A percentile compares a stretch with the other conserved stretches of the same genome.
Evolutionary conservation across 164 flowering plant genomes (phyloP).

Genomic region (Platanus orientalis): DNA sequence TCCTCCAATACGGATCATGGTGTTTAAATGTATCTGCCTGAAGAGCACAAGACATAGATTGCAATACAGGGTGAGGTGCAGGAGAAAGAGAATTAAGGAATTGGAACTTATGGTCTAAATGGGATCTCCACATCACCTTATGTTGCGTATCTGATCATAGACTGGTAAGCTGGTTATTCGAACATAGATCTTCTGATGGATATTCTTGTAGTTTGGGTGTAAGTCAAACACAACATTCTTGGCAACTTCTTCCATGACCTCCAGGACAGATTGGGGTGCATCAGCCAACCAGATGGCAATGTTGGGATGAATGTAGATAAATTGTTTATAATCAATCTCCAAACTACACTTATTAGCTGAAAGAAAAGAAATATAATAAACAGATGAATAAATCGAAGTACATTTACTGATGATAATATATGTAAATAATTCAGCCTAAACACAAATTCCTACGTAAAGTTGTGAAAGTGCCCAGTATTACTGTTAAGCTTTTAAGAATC

Average conservation of each 20-base stretch:
- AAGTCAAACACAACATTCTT: constrained; percentile 72
- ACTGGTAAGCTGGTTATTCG: constrained; percentile 87
- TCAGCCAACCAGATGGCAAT: constrained; percentile 99
- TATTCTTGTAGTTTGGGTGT: constrained; percentile 82
- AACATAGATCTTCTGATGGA: constrained; percentile 83
- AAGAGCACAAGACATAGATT: constrained; percentile 1
- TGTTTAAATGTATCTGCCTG: constrained; percentile 97
- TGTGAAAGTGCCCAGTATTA: too few relatives aligned
- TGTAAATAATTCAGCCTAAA: too few relatives aligned
- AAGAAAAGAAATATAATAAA: constrained; percentile 1
- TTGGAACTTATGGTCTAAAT: not conserved
- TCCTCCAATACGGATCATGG: constrained; percentile 98
- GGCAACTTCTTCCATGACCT: constrained; percentile 98
- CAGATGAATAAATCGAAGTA: not conserved
- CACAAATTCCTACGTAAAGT: too few relatives aligned
- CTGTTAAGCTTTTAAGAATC: too few relatives aligned
- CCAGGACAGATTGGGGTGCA: constrained; percentile 95
- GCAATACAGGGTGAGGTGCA: not conserved
- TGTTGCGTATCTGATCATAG: constrained; percentile 94
- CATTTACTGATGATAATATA: not conserved
- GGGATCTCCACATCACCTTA: constrained; percentile 42
- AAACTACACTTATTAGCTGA: constrained; percentile 95
- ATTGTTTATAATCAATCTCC: constrained; percentile 95
- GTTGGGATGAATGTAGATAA: constrained; percentile 83
- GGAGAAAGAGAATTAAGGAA: not conserved